These are phyloP conservation scores for Dorcoceras hygrometricum DNA, from an alignment of 257 asterid genomes.

Conservation along the genomic window DNA sequence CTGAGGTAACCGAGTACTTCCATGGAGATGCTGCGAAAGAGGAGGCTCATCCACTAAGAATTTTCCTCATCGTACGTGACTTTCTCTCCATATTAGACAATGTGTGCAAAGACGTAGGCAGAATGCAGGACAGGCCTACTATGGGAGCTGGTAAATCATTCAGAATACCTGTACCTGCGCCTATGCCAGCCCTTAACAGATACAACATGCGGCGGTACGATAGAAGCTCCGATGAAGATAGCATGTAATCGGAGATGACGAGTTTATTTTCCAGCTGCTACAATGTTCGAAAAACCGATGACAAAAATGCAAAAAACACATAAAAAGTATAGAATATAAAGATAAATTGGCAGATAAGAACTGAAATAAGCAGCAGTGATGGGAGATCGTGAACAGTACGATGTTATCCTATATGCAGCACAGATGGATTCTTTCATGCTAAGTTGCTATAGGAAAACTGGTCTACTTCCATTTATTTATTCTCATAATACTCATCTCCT, in stretches of 20 bases:
- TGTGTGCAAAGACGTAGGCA: slow-evolving; percentile 89
- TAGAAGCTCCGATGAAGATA: slow-evolving; percentile 43
- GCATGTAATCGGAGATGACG: slow-evolving; percentile 37
- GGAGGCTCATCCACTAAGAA: slow-evolving; percentile 90
- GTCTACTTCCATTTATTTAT: neutral
- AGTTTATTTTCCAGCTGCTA: neutral
- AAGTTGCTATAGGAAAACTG: neutral
- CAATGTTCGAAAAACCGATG: neutral
- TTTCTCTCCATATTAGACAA: slow-evolving; percentile 71
- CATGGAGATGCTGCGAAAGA: slow-evolving; percentile 94
- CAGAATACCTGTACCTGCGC: slow-evolving; percentile 61
- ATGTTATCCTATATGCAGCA: neutral
- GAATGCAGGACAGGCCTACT: slow-evolving; percentile 66
- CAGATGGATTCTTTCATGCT: too few species aligned
- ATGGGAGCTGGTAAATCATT: slow-evolving; percentile 76
- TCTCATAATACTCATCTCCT: neutral
- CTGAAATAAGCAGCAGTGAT: neutral
- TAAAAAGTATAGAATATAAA: neutral
- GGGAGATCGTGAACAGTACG: neutral
- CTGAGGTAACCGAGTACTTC: slow-evolving; percentile 82
- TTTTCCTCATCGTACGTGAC: slow-evolving; percentile 84
- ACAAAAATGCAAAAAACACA: too few species aligned
- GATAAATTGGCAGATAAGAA: neutral
- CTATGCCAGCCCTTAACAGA: slow-evolving; percentile 68
- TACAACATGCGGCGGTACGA: slow-evolving; percentile 39